Percentiles rank a stretch among this genome's conserved stretches.
Evolutionary conservation across 495 filamentous ascomycete genomes (phyloP).

Genomic region (Neurospora sp.): DNA sequence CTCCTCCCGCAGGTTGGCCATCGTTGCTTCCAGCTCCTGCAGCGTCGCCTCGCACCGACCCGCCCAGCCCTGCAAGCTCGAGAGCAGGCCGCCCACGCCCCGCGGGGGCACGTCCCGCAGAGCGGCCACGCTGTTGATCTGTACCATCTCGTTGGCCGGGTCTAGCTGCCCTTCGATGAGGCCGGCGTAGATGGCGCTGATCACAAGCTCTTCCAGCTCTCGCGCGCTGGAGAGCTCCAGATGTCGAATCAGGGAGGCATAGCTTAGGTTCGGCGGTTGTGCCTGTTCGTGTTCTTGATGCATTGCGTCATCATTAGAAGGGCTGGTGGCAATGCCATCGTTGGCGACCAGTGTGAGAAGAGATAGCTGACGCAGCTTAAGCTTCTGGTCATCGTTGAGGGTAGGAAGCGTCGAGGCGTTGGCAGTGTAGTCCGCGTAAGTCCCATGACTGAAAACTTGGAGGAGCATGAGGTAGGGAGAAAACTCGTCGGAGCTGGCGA

Average conservation of each 20-base stretch:
- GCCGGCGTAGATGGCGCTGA: slow-evolving; percentile 76
- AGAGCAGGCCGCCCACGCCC: slow-evolving; percentile 53
- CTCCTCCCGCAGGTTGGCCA: slow-evolving; percentile 44
- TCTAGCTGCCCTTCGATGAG: slow-evolving; percentile 76
- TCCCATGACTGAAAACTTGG: slow-evolving; percentile 89
- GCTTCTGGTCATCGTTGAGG: slow-evolving; percentile 60
- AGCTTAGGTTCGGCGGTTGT: slow-evolving; percentile 44
- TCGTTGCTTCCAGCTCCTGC: slow-evolving; percentile 61
- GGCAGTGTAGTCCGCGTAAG: slow-evolving; percentile 58
- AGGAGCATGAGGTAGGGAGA: slow-evolving; percentile 57
- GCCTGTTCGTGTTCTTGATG: neutral
- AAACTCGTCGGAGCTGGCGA: slow-evolving; percentile 41
- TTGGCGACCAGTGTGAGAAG: slow-evolving; percentile 61
- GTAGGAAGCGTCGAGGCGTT: slow-evolving; percentile 50
- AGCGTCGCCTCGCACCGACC: slow-evolving; percentile 66
- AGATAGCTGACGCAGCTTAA: slow-evolving; percentile 86
- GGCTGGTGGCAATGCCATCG: slow-evolving; percentile 29
- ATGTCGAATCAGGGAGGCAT: slow-evolving; percentile 50
- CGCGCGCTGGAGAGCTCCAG: slow-evolving; percentile 59
- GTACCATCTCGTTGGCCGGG: slow-evolving; percentile 57
- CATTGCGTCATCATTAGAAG: neutral
- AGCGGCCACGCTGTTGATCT: slow-evolving; percentile 67
- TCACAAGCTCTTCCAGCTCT: slow-evolving; percentile 83
- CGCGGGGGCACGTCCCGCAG: slow-evolving; percentile 71
- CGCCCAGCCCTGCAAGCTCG: slow-evolving; percentile 62